Base-by-base conservation (phyloP, 331 rosid species). In the Erythrophleum ivorense region DNA sequence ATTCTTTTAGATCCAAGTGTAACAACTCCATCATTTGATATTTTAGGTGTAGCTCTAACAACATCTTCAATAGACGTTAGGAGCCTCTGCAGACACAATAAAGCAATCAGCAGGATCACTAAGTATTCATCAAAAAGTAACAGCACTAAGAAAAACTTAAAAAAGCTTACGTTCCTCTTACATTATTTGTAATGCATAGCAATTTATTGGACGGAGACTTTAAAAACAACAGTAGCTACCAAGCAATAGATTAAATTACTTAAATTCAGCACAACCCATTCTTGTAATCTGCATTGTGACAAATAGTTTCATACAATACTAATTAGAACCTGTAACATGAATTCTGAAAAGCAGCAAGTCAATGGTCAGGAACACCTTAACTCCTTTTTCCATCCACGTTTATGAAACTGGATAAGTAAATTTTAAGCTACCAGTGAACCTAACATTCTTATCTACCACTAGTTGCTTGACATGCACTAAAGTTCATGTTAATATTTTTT, bases 21-120 rank as follows among this genome's bases (percentile, higher is more conserved):
- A 60, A 88, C 87, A n/a, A 86, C 85, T 71, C 97, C 94, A 70
- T 93, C 92, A 40, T 91, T 85, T 19, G 84, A 79, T 19, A 74
- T 2, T 8, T 49, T 63, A 49, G 97, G 97, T 1, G 94, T 87
- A 34, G 13, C 73, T 54, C 60, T 74, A 18, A 91, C 81, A 69
- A 88, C 86, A 10, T 90, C 91, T 8, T 83, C 86, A 31, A 91
- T 76, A 31, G 81, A 33, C 45, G 19, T 77, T 1, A 81, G 57
- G 62, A 85, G 86, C 46, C 89, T 88, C 94, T 88, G 89, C 88
- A 91, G 59, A 55, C 18, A 34, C 74, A 70, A 50, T 46, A 46
- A 48, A 46, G 58, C 40, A 21, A 70, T 70, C 38, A 70, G 58
- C 24, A 11, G 36, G 58, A 24, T 19, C 54, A 43, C 31, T 38